Evolutionary conservation across 768 basidiomycete species (phyloP), one percentile per base, ranked within the genome.

Genomic region (Polyporus arcularius): DNA sequence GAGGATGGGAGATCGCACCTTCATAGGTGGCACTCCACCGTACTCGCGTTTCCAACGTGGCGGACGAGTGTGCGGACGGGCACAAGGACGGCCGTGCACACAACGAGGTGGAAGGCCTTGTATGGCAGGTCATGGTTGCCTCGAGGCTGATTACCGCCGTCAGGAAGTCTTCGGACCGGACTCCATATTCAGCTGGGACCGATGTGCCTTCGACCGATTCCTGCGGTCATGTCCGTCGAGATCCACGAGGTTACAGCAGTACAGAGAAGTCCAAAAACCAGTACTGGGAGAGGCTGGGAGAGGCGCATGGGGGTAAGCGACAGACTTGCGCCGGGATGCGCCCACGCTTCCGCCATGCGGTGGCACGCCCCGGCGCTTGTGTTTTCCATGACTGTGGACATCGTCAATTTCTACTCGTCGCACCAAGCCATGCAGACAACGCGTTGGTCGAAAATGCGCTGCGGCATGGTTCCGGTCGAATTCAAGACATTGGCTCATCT

Each of bases 11-110:
- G 67, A 65, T 59, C 69, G 64, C 57, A 62, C 57, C 53, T 67
- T 68, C 71, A 74, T 71, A 64, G 66, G 68, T 70, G 28, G 57
- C 51, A 70, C 73, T 71, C 67, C 62, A 63, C 60, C 68, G 68
- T 72, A 71, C 80, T 82, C 83, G 80, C 82, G 85, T 81, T 85
- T 84, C 78, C 85, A 87, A 86, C 86, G 86, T 87, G 85, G 76
- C 69, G 57, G 64, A 65, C 66, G 62, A 65, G 63, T 56, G 53
- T 55, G 66, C 65, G 68, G 32, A 3, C n/a, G 21, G 67, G 64
- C 78, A 74, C 70, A 75, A 74, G 76, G 71, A 73, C 74, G 73
- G 71, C 72, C 77, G 72, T 73, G 72, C 71, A 68, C 67, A 78
- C 82, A 82, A 83, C 75, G 82, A 83, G 82, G 82, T 81, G 61